Conservation (phyloP, 1,284 basidiomycete genomes). For the Leccinum insolens region DNA sequence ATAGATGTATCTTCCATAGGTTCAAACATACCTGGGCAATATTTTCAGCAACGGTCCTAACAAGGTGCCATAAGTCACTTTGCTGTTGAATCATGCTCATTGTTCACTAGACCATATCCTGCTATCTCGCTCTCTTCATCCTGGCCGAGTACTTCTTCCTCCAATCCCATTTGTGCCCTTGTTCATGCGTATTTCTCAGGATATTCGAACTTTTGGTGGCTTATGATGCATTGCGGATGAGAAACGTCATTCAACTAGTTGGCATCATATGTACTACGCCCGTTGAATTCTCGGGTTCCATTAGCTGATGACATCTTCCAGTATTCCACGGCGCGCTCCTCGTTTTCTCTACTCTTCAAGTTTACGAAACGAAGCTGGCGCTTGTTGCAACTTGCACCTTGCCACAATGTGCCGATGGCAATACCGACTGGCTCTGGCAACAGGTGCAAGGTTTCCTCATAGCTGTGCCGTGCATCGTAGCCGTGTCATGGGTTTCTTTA, state of each 20-base stretch:
- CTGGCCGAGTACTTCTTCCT: constrained; percentile 66
- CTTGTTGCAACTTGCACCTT: constrained; percentile 44
- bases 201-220: constrained; percentile 75
- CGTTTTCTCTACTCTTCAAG: constrained; percentile 72
- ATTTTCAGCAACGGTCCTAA: constrained; percentile 45
- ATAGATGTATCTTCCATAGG: constrained; percentile 40
- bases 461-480: constrained; percentile 56
- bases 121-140: constrained; percentile 79
- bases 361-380: constrained; percentile 68
- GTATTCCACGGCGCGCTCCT: constrained; percentile 77
- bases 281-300: background rate
- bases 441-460: constrained; percentile 53
- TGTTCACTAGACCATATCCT: constrained; percentile 68
- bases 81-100: constrained; percentile 12
- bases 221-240: constrained; percentile 70
- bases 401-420: constrained; percentile 14
- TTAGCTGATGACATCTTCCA: constrained; percentile 35
- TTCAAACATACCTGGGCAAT: constrained; percentile 47
- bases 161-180: background rate
- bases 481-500: constrained; percentile 52
- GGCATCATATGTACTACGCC: constrained; percentile 64
- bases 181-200: constrained; percentile 39
- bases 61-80: constrained; percentile 45
- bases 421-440: constrained; percentile 38
- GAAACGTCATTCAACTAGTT: constrained; percentile 76